phyloP scores from a whole-genome alignment of 257 asterid species.

The Solanum tarapatanum region DNA sequence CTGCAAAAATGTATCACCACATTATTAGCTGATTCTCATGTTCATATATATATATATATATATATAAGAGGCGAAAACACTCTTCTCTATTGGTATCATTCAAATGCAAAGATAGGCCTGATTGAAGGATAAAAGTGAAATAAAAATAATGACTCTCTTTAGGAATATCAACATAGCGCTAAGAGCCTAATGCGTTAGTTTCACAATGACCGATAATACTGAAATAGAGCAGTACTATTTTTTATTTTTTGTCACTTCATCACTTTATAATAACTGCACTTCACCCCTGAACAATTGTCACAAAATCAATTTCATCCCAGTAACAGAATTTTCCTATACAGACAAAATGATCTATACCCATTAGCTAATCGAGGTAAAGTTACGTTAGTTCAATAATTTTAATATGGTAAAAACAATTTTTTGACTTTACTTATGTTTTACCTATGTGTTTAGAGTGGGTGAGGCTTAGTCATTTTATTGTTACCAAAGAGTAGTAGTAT shows the following conservation, averaged over 20 bases:
- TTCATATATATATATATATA: no score
- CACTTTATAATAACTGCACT: background rate
- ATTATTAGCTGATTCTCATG: background rate
- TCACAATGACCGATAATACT: background rate
- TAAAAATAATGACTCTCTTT: background rate
- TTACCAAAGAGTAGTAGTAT: background rate
- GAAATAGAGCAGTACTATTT: background rate
- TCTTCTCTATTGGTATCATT: background rate
- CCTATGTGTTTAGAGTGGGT: background rate
- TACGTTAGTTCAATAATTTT: background rate
- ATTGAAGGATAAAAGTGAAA: no score
- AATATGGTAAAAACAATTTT: background rate
- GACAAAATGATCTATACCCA: background rate
- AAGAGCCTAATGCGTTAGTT: no score
- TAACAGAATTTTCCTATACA: background rate
- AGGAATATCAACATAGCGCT: background rate
- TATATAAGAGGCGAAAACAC: background rate
- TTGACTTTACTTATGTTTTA: no score
- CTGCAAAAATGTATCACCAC: slow-evolving; percentile 15
- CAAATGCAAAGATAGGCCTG: no score
- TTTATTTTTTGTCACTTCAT: no score
- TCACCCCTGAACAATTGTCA: background rate
- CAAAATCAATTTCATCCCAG: background rate
- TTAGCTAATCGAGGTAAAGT: background rate
- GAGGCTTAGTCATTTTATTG: background rate